phyloP scores from a whole-genome alignment of 192 early-diverging fungal genomes.

The Entomortierella parvispora region DNA sequence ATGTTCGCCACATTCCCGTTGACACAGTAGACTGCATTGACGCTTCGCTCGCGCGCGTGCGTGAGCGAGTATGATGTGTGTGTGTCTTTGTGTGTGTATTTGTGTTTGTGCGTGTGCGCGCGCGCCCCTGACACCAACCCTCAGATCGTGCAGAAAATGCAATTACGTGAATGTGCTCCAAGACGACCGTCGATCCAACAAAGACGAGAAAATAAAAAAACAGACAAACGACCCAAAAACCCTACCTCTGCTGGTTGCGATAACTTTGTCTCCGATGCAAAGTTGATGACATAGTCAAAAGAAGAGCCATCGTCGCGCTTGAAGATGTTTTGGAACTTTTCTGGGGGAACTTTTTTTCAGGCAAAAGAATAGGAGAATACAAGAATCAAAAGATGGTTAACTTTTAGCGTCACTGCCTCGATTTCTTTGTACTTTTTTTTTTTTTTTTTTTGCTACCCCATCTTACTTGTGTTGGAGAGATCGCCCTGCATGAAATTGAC shows the following conservation, averaged over 20 bases:
- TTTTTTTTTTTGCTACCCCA: conserved; percentile 3
- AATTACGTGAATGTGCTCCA: background rate
- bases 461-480: conserved; percentile 75
- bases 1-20: too few species aligned
- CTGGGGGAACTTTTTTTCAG: conserved; percentile 55
- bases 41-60: too few species aligned
- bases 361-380: background rate
- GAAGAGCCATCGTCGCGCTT: conserved; percentile 65
- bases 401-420: background rate
- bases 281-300: conserved; percentile 95
- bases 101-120: background rate
- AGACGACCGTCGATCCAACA: background rate
- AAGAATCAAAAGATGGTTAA: background rate
- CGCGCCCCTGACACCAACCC: background rate
- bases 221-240: background rate
- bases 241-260: conserved; percentile 80
- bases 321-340: conserved; percentile 78
- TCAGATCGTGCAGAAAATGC: background rate
- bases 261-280: conserved; percentile 92
- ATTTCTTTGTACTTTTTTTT: background rate
- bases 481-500: conserved; percentile 86
- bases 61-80: too few species aligned
- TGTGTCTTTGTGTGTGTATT: too few species aligned
- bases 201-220: too few species aligned
- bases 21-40: too few species aligned